phyloP scores from a whole-genome alignment of 345 rosid species.

The Moringa oleifera region DNA sequence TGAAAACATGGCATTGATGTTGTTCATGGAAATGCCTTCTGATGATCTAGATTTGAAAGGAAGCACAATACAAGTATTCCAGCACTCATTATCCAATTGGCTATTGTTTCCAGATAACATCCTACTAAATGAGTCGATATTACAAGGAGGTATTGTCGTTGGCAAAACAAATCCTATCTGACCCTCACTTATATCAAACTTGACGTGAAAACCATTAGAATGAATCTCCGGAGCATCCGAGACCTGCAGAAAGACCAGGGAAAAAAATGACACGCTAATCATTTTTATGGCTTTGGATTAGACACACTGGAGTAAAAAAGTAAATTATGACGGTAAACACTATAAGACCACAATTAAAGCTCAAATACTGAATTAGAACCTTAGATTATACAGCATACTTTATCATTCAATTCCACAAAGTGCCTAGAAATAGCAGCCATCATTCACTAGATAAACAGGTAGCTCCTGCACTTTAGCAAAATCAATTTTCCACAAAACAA shows the following conservation, averaged over 20 bases:
- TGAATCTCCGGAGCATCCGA: constrained; percentile 97
- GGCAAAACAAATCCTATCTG: constrained; percentile 97
- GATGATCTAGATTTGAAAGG: constrained; percentile 66
- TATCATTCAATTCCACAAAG: too few species aligned
- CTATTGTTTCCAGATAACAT: constrained; percentile 32
- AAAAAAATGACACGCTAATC: too few species aligned
- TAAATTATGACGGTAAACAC: background rate
- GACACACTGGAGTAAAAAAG: background rate
- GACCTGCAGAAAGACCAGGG: constrained; percentile 42
- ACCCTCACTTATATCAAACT: constrained; percentile 85
- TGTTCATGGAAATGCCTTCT: constrained; percentile 51
- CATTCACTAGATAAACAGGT: too few species aligned
- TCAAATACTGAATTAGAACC: background rate
- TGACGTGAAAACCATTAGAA: constrained; percentile 91
- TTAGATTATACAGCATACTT: too few species aligned
- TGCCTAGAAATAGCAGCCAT: too few species aligned
- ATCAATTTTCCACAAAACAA: too few species aligned
- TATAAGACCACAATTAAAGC: background rate
- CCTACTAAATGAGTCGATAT: constrained; percentile 45
- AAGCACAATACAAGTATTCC: constrained; percentile 92
- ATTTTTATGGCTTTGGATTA: background rate
- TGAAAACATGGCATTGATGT: constrained; percentile 58
- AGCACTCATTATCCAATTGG: constrained; percentile 34
- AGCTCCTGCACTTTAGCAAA: too few species aligned
- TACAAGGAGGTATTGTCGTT: constrained; percentile 62